Evolutionary conservation across 1,284 basidiomycete genomes (phyloP), one percentile per base, ranked within the genome.

Genomic region (Amylostereum areolatum): DNA sequence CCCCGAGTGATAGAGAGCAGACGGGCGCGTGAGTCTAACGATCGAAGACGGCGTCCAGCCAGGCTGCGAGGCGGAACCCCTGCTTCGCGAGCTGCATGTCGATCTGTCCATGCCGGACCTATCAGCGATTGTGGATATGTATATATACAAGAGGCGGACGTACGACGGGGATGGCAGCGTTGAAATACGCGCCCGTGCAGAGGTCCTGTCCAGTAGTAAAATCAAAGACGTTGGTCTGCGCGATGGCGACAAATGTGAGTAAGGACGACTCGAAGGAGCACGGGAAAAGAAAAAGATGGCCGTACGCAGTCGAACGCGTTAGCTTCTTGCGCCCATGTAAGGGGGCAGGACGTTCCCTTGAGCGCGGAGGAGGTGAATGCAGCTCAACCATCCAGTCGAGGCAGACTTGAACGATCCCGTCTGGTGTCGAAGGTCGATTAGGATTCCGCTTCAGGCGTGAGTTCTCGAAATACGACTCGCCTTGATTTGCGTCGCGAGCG

Each of bases 301-400:
- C 74, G 52, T 52, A 78, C 77, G 56, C 78, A 81, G 53, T 75
- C 73, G 51, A 72, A 72, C 3, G 66, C 60, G 54, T 81, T 81
- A 1, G 74, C 62, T 47, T 81, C 77, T 47, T 62, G 48, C 6
- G 76, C 75, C 77, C 78, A 80, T 10, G 70, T 70, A 5, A 77
- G 63, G 18, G 76, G 75, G 54, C 77, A 78, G 31, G 64, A 61
- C 12, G 55, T 57, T 10, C 49, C 50, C 8, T 60, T 55, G 31
- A 70, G 60, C 40, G 66, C 56, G 4, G 71, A 74, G 6, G 64
- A 66, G 2, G 68, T 70, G n/a, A 18, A 74, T 72, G 60, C 74
- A 75, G 41, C 66, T 65, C 45, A 78, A 68, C 77, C 78, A 80
- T 33, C 59, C 61, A 3, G 60, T 56, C 1, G 70, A 67, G 11